These are phyloP conservation scores for Trichoderma erinaceum DNA, from an alignment of 495 filamentous ascomycete genomes.

Conservation along the genomic window DNA sequence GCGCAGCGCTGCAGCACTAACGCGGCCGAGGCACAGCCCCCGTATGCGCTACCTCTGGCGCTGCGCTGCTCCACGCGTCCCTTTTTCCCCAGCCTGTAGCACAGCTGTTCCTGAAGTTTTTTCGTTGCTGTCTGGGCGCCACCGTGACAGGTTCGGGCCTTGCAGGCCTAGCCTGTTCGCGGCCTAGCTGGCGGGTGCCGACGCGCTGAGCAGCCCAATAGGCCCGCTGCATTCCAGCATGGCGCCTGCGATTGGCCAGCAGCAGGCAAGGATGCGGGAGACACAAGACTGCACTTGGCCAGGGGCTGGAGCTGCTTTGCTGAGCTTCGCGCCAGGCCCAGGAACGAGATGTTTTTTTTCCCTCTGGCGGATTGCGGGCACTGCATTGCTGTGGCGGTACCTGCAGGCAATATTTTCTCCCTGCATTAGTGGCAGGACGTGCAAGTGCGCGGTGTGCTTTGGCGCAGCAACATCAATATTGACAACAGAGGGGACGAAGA, in stretches of 20 bases:
- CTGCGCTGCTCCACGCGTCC: constrained; percentile 5
- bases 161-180: not conserved
- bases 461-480: too few relatives aligned
- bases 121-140: not conserved
- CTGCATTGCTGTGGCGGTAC: not conserved
- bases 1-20: not conserved
- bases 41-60: constrained; percentile 1
- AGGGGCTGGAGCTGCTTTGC: constrained; percentile 1
- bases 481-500: too few relatives aligned
- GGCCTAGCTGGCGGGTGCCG: constrained; percentile 3
- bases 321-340: constrained; percentile 1
- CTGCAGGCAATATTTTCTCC: not conserved
- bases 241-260: not conserved
- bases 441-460: too few relatives aligned
- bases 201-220: constrained; percentile 10
- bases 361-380: not conserved
- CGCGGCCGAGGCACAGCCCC: constrained; percentile 4
- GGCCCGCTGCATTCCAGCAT: constrained; percentile 14
- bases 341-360: not conserved
- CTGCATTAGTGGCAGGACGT: too few relatives aligned
- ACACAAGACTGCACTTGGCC: constrained; percentile 5
- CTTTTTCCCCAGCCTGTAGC: constrained; percentile 9
- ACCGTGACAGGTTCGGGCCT: not conserved
- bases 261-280: not conserved
- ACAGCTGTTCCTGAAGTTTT: constrained; percentile 4